Conservation (phyloP, 202 grass and related monocot species). For the Zizania palustris region DNA sequence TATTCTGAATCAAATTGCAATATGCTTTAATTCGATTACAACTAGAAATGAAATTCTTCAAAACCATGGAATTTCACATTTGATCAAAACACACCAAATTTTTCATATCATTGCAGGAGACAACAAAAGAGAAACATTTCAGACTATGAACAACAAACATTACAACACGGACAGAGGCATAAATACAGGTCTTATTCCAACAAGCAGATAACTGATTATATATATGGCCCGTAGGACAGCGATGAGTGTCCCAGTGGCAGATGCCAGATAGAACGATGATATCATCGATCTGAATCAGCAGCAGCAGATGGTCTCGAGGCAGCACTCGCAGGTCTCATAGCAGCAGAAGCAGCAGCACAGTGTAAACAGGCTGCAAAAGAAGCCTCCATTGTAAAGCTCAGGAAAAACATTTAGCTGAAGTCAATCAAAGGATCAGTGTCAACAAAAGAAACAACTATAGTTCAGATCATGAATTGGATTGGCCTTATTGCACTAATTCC, state of each 20-base stretch:
- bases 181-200: constrained; percentile 30
- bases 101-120: too few species aligned
- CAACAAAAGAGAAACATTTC: too few species aligned
- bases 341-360: constrained; percentile 86
- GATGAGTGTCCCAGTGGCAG: neutral
- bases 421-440: neutral
- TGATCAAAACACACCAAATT: too few species aligned
- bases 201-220: constrained; percentile 2
- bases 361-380: constrained; percentile 66
- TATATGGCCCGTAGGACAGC: neutral
- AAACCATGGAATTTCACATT: too few species aligned
- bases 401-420: neutral
- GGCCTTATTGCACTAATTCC: neutral
- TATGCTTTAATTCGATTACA: too few species aligned
- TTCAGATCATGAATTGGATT: neutral
- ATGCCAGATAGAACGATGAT: neutral
- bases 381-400: neutral
- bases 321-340: constrained; percentile 74
- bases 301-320: constrained; percentile 73
- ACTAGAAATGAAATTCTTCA: too few species aligned
- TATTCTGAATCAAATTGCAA: too few species aligned
- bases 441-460: neutral
- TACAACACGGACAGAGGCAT: neutral
- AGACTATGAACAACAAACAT: neutral
- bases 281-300: constrained; percentile 38